Evolutionary conservation across 2,329 filamentous ascomycete genomes (phyloP).

Genomic region (Ploettnerulaceae sp.): DNA sequence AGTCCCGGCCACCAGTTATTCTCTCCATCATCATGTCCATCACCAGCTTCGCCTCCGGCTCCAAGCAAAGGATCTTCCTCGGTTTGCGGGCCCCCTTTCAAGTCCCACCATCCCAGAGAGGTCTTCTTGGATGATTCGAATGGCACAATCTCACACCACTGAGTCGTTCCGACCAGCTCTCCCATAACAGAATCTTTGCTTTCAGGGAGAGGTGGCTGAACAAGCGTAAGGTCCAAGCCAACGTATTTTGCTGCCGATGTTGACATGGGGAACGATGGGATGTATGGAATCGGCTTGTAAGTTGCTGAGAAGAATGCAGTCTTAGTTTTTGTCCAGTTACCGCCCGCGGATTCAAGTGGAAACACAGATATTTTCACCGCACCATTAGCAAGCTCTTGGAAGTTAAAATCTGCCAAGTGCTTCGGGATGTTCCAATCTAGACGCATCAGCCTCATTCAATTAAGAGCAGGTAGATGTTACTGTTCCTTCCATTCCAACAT

Average conservation of each 20-base stretch:
- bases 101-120: slow-evolving; percentile 44
- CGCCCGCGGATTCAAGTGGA: slow-evolving; percentile 27
- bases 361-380: slow-evolving; percentile 41
- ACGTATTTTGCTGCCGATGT: slow-evolving; percentile 37
- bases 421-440: slow-evolving; percentile 53
- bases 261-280: slow-evolving; percentile 43
- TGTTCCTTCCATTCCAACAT: slow-evolving; percentile 48
- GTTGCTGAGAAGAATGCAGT: slow-evolving; percentile 44
- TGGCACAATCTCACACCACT: slow-evolving; percentile 41
- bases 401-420: slow-evolving; percentile 49
- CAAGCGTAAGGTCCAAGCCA: slow-evolving; percentile 41
- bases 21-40: slow-evolving; percentile 1
- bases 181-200: slow-evolving; percentile 36
- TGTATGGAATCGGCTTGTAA: slow-evolving; percentile 39
- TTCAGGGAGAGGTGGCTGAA: slow-evolving; percentile 45
- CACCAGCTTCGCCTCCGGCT: too few species aligned
- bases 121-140: slow-evolving; percentile 31
- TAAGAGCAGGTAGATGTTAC: slow-evolving; percentile 34
- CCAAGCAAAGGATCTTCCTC: slow-evolving; percentile 16
- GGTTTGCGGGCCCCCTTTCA: slow-evolving; percentile 37
- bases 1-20: slow-evolving; percentile 45
- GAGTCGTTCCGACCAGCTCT: slow-evolving; percentile 43
- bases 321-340: slow-evolving; percentile 35
- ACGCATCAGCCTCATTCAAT: neutral
- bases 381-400: slow-evolving; percentile 36